Conservation (phyloP, 2,329 filamentous ascomycete genomes). For the Exophiala xenobiotica region DNA sequence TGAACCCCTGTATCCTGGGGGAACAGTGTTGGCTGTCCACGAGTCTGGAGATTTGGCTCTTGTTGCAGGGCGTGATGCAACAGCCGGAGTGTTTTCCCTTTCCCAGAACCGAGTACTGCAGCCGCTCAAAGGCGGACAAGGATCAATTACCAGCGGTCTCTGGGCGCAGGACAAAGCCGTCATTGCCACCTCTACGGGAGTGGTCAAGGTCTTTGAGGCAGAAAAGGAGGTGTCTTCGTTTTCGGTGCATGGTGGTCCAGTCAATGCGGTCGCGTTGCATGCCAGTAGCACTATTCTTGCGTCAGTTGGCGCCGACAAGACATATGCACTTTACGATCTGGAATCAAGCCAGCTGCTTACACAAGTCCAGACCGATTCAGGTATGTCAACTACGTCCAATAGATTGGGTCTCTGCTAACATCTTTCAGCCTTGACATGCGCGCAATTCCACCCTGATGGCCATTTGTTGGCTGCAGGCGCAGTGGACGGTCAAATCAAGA, state of each 20-base stretch:
- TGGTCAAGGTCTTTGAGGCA: slow-evolving; percentile 72
- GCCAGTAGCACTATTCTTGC: slow-evolving; percentile 79
- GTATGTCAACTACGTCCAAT: slow-evolving; percentile 54
- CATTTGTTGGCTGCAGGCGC: slow-evolving; percentile 86
- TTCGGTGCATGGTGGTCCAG: slow-evolving; percentile 78
- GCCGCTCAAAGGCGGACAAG: slow-evolving; percentile 46
- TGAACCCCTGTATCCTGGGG: slow-evolving; percentile 60
- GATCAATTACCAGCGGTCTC: slow-evolving; percentile 64
- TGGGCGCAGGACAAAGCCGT: slow-evolving; percentile 65
- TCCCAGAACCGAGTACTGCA: slow-evolving; percentile 72
- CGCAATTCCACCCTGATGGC: slow-evolving; percentile 94
- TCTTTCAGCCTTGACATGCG: slow-evolving; percentile 66
- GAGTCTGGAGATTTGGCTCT: slow-evolving; percentile 65
- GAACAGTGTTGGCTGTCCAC: slow-evolving; percentile 58
- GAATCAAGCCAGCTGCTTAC: slow-evolving; percentile 65
- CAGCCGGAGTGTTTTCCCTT: slow-evolving; percentile 76
- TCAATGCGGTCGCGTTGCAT: slow-evolving; percentile 75
- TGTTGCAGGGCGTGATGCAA: slow-evolving; percentile 72
- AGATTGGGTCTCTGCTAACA: slow-evolving; percentile 16
- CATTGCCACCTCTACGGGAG: slow-evolving; percentile 71
- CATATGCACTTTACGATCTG: slow-evolving; percentile 85
- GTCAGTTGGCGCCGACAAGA: slow-evolving; percentile 88
- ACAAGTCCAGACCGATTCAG: slow-evolving; percentile 75
- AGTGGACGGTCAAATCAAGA: slow-evolving; percentile 74
- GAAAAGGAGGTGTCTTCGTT: slow-evolving; percentile 69